Evolutionary conservation across 1,139 yeast species (phyloP).

Genomic region (Hansenula lynferdii): DNA sequence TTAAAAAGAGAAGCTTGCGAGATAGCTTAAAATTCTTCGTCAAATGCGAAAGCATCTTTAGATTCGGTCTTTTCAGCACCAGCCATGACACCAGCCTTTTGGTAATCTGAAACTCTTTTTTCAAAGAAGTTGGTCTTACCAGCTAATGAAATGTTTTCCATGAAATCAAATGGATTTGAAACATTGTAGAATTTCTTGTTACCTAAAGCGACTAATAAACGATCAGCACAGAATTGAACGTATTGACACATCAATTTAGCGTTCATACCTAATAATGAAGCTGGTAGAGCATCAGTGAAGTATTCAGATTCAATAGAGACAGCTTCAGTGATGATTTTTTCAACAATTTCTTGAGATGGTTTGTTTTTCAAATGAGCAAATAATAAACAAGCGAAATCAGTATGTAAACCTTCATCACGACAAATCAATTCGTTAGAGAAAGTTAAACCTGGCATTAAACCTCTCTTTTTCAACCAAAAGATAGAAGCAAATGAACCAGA

Average conservation of each 20-base stretch:
- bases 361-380: conserved; percentile 90
- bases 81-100: conserved; percentile 98
- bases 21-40: conserved; percentile 41
- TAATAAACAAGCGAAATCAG: conserved; percentile 95
- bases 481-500: conserved; percentile 97
- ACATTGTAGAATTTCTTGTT: conserved; percentile 84
- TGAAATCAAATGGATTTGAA: conserved; percentile 93
- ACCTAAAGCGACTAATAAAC: conserved; percentile 85
- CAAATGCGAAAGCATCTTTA: conserved; percentile 43
- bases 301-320: conserved; percentile 91
- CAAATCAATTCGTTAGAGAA: conserved; percentile 95
- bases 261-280: conserved; percentile 91
- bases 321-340: conserved; percentile 89
- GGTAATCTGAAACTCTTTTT: conserved; percentile 98
- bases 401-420: conserved; percentile 98
- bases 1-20: background rate
- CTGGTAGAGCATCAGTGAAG: conserved; percentile 92
- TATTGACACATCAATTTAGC: conserved; percentile 90
- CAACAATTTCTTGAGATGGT: conserved; percentile 74
- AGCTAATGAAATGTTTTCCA: conserved; percentile 96
- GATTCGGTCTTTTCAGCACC: conserved; percentile 34
- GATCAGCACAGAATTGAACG: conserved; percentile 96
- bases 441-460: conserved; percentile 97
- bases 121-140: conserved; percentile 99
- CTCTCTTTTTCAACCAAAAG: conserved; percentile 97